Base-by-base conservation (phyloP, 768 basidiomycete species). In the Roridomyces roridus region DNA sequence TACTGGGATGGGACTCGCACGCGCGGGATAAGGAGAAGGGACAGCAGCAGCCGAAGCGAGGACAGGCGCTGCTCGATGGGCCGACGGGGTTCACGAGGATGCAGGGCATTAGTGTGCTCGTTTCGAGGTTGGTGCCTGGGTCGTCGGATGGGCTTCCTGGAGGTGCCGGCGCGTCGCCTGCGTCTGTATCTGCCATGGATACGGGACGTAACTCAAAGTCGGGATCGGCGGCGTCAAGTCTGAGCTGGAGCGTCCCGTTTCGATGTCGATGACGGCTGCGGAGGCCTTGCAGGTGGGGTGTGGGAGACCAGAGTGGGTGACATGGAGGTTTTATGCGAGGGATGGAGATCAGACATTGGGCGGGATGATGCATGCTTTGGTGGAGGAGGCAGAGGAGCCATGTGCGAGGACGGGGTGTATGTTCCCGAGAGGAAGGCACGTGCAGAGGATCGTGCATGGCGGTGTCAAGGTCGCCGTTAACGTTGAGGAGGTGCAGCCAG, bases 1-100 rank as follows among this genome's bases (percentile, higher is more conserved):
- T 89, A 4, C 72, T 87, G 0, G 88, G 88, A 1, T 91, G 88
- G 87, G 81, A 84, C 36, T 75, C 70, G 31, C 69, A 15, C 34
- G 21, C 37, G 36, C 37, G 26, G 20, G 51, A 44, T 24, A 47
- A 77, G 35, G 69, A 69, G 60, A 77, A 79, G 35, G 65, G n/a
- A n/a, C n/a, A n/a, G n/a, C n/a, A n/a, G n/a, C n/a, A n/a, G n/a
- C n/a, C n/a, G n/a, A n/a, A 74, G 10, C 56, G 68, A 41, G 80
- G 74, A 7, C 78, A 6, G 88, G 81, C 66, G 69, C 6, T 85
- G 84, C 9, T 34, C 3, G 31, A 34, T 8, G 7, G 2, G 4
- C 70, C 76, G 5, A 39, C 60, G 3, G 85, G 85, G 12, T 89
- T 89, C 54, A 70, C 84, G 18, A 69, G 81, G 21, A 85, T 87